Percentiles rank a stretch among this genome's conserved stretches.
phyloP scores from a whole-genome alignment of 2,329 filamentous ascomycete genomes.

The Magnaporthiopsis incrustans region DNA sequence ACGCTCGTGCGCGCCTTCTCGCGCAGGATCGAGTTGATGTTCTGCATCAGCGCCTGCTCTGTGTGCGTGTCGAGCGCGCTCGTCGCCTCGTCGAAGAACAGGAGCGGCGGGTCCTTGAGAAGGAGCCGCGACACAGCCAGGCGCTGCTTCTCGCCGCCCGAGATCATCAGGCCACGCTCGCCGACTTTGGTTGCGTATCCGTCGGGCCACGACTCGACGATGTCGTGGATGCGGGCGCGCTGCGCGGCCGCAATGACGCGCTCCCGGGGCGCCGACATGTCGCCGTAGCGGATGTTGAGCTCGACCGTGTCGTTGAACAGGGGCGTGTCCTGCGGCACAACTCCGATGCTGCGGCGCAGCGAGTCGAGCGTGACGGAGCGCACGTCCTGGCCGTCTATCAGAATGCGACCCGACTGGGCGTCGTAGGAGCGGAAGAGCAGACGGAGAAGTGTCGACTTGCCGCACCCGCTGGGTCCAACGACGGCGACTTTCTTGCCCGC shows the following conservation, averaged over 20 bases:
- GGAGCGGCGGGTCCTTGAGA: conserved; percentile 28
- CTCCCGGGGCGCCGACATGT: conserved; percentile 66
- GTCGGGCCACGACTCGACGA: conserved; percentile 71
- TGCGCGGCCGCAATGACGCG: conserved; percentile 70
- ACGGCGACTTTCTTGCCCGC: conserved; percentile 94
- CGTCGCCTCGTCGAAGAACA: conserved; percentile 24
- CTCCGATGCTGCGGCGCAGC: conserved; percentile 77
- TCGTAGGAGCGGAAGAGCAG: conserved; percentile 95
- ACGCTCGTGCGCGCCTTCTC: conserved; percentile 87
- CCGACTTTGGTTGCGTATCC: conserved; percentile 88
- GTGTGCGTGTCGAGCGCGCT: conserved; percentile 48
- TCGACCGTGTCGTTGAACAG: conserved; percentile 95
- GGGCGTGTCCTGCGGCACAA: conserved; percentile 94
- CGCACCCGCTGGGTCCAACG: conserved; percentile 90
- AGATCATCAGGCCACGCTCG: conserved; percentile 26
- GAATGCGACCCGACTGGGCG: conserved; percentile 72
- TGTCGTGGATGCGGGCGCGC: conserved; percentile 78
- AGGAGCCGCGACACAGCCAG: conserved; percentile 39
- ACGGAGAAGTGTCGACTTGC: conserved; percentile 87
- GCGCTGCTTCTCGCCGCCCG: conserved; percentile 49
- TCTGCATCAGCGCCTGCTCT: conserved; percentile 78
- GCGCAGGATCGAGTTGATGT: conserved; percentile 86
- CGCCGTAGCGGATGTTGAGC: conserved; percentile 92
- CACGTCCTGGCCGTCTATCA: conserved; percentile 90
- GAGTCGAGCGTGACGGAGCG: conserved; percentile 75